Percentiles rank a stretch among this genome's conserved stretches.
These are phyloP conservation scores for Alternaria atra DNA, from an alignment of 2,329 filamentous ascomycete species.

Conservation along the genomic window DNA sequence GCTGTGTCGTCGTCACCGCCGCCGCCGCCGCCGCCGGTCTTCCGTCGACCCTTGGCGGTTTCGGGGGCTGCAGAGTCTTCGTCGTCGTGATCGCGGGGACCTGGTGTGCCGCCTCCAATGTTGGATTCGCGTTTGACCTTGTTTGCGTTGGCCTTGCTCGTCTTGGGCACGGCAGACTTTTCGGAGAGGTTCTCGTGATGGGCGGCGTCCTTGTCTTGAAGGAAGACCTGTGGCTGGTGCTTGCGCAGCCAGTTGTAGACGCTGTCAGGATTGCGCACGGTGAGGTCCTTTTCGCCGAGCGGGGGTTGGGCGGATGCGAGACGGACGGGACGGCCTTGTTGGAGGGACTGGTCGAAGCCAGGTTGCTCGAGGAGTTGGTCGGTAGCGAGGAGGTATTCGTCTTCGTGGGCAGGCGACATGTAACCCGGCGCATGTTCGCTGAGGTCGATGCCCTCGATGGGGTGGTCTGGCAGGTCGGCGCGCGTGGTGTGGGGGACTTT, in stretches of 20 bases:
- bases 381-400: conserved; percentile 75
- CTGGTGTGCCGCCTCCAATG: conserved; percentile 43
- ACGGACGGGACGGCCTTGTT: conserved; percentile 52
- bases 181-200: conserved; percentile 51
- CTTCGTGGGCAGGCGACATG: conserved; percentile 74
- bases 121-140: conserved; percentile 46
- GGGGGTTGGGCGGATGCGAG: conserved; percentile 52
- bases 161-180: conserved; percentile 40
- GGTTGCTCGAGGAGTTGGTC: conserved; percentile 63
- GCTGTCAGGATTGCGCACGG: conserved; percentile 82
- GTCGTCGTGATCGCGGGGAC: conserved; percentile 52
- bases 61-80: conserved; percentile 52
- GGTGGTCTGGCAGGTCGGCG: conserved; percentile 41
- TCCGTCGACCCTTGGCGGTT: conserved; percentile 33
- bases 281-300: conserved; percentile 59
- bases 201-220: conserved; percentile 71
- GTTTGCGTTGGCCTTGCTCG: conserved; percentile 36
- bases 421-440: conserved; percentile 70
- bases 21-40: conserved; percentile 44
- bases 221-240: conserved; percentile 83
- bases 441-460: conserved; percentile 56
- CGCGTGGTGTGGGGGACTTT: conserved; percentile 52
- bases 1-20: conserved; percentile 54
- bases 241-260: conserved; percentile 96
- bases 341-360: conserved; percentile 62